Conservation (phyloP, 2,329 filamentous ascomycete species). For the Fonsecaea multimorphosa region DNA sequence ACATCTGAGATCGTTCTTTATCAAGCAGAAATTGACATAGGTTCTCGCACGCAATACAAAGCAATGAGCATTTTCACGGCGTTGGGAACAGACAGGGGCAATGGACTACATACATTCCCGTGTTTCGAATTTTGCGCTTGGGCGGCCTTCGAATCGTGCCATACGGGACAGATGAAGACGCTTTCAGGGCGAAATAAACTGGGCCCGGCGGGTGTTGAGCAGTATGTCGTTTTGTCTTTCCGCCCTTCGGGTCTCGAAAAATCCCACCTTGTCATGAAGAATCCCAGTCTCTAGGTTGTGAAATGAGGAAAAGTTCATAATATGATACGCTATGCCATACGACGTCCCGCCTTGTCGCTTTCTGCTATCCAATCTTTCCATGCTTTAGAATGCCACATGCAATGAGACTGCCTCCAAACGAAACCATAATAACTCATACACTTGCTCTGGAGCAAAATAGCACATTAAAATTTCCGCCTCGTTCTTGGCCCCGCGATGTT, state of each 20-base stretch:
- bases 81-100: background rate
- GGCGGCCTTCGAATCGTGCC: background rate
- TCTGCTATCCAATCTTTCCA: background rate
- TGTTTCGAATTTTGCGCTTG: background rate
- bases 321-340: background rate
- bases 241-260: background rate
- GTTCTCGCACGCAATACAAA: conserved; percentile 3
- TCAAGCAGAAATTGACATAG: conserved; percentile 99
- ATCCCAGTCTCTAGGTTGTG: background rate
- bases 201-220: background rate
- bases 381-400: background rate
- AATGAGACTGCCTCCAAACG: conserved; percentile 4
- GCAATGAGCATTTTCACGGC: background rate
- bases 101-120: background rate
- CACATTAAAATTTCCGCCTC: conserved; percentile 7
- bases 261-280: background rate
- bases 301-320: background rate
- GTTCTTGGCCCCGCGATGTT: background rate
- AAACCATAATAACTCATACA: background rate
- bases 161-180: background rate
- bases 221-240: background rate
- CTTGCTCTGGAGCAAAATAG: background rate
- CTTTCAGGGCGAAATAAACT: background rate
- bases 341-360: background rate
- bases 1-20: conserved; percentile 95